Percentiles rank a stretch among this genome's conserved stretches.
Evolutionary conservation across 371 early-diverging fungal species (phyloP).

Genomic region (Thermomucor indicae-seudaticae): DNA sequence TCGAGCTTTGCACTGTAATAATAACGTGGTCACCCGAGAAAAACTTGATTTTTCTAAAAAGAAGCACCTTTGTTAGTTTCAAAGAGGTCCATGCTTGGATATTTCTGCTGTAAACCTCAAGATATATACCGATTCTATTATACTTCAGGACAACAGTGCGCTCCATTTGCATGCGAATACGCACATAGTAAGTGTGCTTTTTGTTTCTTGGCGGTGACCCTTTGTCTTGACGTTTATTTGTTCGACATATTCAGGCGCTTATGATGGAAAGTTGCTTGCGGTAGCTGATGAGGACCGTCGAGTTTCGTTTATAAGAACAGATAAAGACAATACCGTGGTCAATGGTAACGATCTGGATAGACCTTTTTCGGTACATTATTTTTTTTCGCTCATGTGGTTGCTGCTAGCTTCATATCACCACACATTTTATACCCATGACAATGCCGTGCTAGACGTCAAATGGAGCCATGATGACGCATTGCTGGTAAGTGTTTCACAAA

Average conservation of each 20-base stretch:
- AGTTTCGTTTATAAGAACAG: conserved; percentile 49
- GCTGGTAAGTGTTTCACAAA: conserved; percentile 18
- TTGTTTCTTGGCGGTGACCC: background rate
- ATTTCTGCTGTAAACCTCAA: background rate
- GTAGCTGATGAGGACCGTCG: conserved; percentile 67
- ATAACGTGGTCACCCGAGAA: background rate
- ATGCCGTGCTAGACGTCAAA: conserved; percentile 56
- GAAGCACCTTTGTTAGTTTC: conserved; percentile 4
- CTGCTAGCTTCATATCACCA: conserved; percentile 6
- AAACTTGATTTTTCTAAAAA: too few relatives aligned
- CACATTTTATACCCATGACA: conserved; percentile 42
- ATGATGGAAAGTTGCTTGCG: conserved; percentile 48
- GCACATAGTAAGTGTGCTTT: conserved; percentile 8
- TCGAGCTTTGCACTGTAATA: conserved; percentile 5
- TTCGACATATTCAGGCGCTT: conserved; percentile 1
- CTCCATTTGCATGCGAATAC: conserved; percentile 16
- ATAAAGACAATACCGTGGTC: conserved; percentile 27
- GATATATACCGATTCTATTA: conserved; percentile 15
- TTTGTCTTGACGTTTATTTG: background rate
- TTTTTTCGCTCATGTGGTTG: background rate
- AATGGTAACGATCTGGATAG: conserved; percentile 14
- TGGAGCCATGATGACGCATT: conserved; percentile 53
- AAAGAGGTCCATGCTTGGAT: background rate
- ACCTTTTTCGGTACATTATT: background rate
- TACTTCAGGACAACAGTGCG: conserved; percentile 3